Base-by-base conservation (phyloP, 2,329 filamentous ascomycete species). In the Aspergillus pseudonomiae region DNA sequence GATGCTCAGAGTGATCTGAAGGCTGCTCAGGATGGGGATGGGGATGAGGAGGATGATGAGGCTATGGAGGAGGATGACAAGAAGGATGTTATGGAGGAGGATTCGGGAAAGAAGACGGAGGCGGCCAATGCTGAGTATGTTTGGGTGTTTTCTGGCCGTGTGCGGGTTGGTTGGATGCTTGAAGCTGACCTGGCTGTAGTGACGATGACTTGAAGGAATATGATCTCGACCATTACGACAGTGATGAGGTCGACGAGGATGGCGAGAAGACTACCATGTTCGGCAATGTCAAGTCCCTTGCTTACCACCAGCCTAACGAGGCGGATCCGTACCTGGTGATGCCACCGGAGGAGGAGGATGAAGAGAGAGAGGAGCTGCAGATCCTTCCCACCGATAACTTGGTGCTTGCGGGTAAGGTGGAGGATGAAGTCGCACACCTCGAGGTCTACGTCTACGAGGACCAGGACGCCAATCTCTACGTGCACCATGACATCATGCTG, bases 401-500 rank as follows among this genome's bases (percentile, higher is more conserved):
- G 64, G 85, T 99, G 39, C 83, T 99, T 55, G 92, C 94, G 12
- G 94, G 93, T 68, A 94, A 97, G 81, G 90, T 98, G 58, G 95
- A 99, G 79, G 95, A 99, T 72, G 95, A 99, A 77, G 89, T 99
- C 65, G 94, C 95, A 21, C 94, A 98, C 79, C 84, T 99, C 30
- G 95, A 99, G 78, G 91, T 98, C 24, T 97, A 98, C 74, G 93
- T 99, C 32, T 99, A 98, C 80, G 95, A 99, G 79, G 95, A 98
- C 72, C 88, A 88, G 66, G 91, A 90, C 52, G 95, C 98, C 80
- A 99, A 99, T 77, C 89, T 99, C 65, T 99, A 99, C 78, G 94
- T 99, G 28, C 95, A 99, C 82, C 95, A 99, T 85, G 95, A 99
- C 79, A 96, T 99, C 72, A 98, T 99, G 94, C 86, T 99, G 61